Evolutionary conservation across 345 rosid species (phyloP), one percentile per base, ranked within the genome.

Genomic region (Clausena lansium): DNA sequence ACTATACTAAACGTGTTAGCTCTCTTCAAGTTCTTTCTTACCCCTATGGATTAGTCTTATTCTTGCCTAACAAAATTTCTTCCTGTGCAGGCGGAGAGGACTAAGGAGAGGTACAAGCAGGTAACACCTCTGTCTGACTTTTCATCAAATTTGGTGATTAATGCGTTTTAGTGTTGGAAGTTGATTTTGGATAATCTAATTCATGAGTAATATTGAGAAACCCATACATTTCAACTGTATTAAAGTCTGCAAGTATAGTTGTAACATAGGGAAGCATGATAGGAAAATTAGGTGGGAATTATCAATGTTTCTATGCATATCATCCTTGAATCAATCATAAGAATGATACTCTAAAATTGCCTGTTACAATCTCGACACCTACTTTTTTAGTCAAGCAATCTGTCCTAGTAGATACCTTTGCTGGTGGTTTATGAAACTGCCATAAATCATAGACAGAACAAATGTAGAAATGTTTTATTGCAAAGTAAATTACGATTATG

Each of bases 51-150:
- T 30, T 35, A 63, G 47, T 9, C 10, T 74, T 41, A 74, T 47
- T 64, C 32, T 32, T 75, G 33, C 22, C 17, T 47, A 19, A 75
- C 41, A 6, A 32, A 70, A 25, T 55, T 66, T 78, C 55, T 72
- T 69, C 47, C 38, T 76, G 58, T 85, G 84, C 88, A 91, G 96
- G 93, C 85, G 62, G 91, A 89, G 83, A 85, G 85, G 85, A 84
- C 90, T 6, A 92, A 79, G 83, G 91, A 92, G 81, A 87, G 98
- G 78, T 84, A 80, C 62, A 88, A 83, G 76, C 97, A 87, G 96
- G 96, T 92, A 77, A 61, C 11, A 45, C 32, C 45, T 72, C 38
- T 36, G n/a, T 71, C 59, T 59, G n/a, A 11, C 66, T 20, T 79
- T 72, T 28, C 41, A 8, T 20, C 25, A 38, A 33, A 62, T 76